These are phyloP conservation scores for Scutellaria galericulata DNA, from an alignment of 257 asterid genomes.

Conservation along the genomic window DNA sequence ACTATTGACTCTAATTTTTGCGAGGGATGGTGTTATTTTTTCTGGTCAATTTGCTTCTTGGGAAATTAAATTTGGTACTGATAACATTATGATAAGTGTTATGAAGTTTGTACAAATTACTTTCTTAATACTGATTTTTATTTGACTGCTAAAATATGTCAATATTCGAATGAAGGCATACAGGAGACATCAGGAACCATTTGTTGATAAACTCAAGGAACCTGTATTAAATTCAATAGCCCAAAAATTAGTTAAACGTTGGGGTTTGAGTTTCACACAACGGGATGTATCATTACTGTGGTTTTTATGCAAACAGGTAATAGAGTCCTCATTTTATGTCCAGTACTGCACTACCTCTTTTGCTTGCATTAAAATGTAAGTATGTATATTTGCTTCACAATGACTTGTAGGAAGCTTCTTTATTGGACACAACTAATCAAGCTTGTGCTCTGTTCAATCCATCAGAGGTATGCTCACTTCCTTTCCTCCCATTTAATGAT, in stretches of 20 bases:
- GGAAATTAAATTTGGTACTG: background rate
- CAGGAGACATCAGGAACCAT: constrained; percentile 90
- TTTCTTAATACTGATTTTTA: constrained; percentile 16
- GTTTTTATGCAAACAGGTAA: constrained; percentile 94
- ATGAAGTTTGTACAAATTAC: constrained; percentile 16
- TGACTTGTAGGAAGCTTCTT: constrained; percentile 84
- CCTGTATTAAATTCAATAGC: constrained; percentile 74
- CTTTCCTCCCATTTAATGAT: constrained; percentile 24
- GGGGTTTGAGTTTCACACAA: constrained; percentile 76
- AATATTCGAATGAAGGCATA: constrained; percentile 52
- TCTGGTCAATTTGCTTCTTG: constrained; percentile 7
- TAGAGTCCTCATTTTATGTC: constrained; percentile 19
- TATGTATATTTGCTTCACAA: constrained; percentile 14
- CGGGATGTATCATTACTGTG: constrained; percentile 78
- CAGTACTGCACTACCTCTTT: constrained; percentile 28
- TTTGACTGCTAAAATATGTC: constrained; percentile 18
- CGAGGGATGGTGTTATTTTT: constrained; percentile 16
- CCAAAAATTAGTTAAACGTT: constrained; percentile 56
- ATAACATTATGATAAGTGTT: constrained; percentile 12
- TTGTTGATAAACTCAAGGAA: constrained; percentile 73
- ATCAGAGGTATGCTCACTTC: constrained; percentile 65
- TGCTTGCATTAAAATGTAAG: constrained; percentile 20
- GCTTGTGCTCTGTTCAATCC: constrained; percentile 88
- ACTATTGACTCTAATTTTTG: background rate
- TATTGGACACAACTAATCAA: constrained; percentile 73